These are phyloP conservation scores for Glycine soja DNA, from an alignment of 306 rosid species.

Conservation along the genomic window DNA sequence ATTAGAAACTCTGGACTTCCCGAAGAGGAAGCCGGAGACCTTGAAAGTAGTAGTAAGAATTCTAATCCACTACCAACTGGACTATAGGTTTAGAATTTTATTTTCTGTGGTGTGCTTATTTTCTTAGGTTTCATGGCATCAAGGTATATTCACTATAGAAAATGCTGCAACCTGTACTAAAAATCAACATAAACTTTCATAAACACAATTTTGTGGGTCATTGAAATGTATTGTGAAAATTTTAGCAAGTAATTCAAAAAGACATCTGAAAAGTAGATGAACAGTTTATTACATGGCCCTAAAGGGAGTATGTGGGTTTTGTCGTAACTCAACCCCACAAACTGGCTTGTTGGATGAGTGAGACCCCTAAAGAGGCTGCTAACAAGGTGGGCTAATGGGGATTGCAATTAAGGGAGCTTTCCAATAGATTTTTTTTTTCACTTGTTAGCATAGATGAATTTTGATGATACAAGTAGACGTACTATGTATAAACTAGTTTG, in stretches of 20 bases:
- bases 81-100: conserved; percentile 35
- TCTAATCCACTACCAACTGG: conserved; percentile 37
- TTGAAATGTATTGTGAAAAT: not conserved
- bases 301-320: not conserved
- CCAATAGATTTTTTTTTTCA: not conserved
- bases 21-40: conserved; percentile 80
- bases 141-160: conserved; percentile 32
- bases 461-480: not conserved
- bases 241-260: not conserved
- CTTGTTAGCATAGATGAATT: not conserved
- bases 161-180: conserved; percentile 24
- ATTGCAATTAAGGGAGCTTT: no score
- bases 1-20: conserved; percentile 78
- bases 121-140: conserved; percentile 1
- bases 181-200: not conserved
- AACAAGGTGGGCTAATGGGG: no score
- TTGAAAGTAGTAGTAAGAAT: conserved; percentile 77
- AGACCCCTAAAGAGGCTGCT: no score
- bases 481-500: not conserved
- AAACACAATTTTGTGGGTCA: no score
- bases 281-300: not conserved
- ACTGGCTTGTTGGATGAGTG: no score
- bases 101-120: conserved; percentile 40
- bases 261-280: not conserved
- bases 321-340: no score